Base-by-base conservation (phyloP, 805 yeast genomes). In the Candida verbasci region DNA sequence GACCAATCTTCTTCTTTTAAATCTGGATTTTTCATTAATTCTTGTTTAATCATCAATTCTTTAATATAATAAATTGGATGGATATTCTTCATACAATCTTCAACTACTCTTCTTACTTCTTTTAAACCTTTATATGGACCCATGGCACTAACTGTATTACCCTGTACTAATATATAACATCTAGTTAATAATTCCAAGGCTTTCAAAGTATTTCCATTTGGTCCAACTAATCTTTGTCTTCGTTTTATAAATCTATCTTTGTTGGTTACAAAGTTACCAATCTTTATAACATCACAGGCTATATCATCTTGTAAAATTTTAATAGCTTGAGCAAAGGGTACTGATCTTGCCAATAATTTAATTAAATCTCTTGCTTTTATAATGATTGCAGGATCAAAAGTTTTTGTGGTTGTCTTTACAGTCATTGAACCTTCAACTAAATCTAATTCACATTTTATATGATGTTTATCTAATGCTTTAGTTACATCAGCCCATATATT, bases 51-150 rank as follows among this genome's bases (percentile, higher is more conserved):
- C 98, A 93, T 93, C 43, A 93, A 72, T 60, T 93, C 98, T 60
- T 93, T 93, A 55, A 93, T 91, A 59, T 93, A 91, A 63, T 93
- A 93, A 43, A 93, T 91, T n/a, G 98, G 98, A 58, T 93, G 98
- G 10, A 93, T 73, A 52, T 93, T 93, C 55, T 74, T 79, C 98
- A 93, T 93, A 62, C 97, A 93, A 57, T 93, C 98, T 58, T 91
- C 97, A 27, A 93, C 95, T 23, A 93, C 88, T 55, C 97, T 76
- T 62, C 97, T 78, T 6, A 87, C 78, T 46, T 85, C 94, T 57
- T 93, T 93, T 45, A 93, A 69, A 6, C 97, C 97, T 56, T 84
- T 87, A 65, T 68, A 89, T 18, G 96, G 91, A 8, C 98, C 98
- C 97, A 93, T 93, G 9, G 82, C 91, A 37, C 96, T 78, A 3